phyloP scores from a whole-genome alignment of 305 asterid genomes.

The Andrographis paniculata region DNA sequence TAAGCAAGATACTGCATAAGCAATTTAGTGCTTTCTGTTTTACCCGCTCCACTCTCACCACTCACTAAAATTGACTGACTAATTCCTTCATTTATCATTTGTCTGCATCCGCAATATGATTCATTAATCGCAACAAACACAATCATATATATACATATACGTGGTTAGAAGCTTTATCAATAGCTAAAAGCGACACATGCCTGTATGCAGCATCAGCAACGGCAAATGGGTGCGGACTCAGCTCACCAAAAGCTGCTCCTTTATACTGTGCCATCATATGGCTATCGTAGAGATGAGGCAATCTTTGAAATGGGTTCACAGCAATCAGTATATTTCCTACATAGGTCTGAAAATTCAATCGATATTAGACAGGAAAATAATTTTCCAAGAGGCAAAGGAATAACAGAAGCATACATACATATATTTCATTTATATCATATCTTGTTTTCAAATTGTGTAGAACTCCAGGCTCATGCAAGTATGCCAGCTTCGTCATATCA shows the following conservation, averaged over 20 bases:
- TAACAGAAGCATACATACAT: constrained; percentile 36
- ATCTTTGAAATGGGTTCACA: constrained; percentile 79
- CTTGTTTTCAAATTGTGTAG: constrained; percentile 60
- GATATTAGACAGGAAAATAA: constrained; percentile 3
- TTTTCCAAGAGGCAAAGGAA: constrained; percentile 2
- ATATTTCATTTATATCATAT: constrained; percentile 89
- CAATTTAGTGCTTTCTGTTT: no score
- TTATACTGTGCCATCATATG: constrained; percentile 93
- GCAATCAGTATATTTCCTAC: constrained; percentile 85
- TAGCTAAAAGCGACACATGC: constrained; percentile 24
- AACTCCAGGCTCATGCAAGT: constrained; percentile 90
- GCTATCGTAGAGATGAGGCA: constrained; percentile 81
- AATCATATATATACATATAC: not conserved
- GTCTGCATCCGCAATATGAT: constrained; percentile 30
- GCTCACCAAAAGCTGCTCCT: constrained; percentile 85
- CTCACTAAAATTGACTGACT: no score
- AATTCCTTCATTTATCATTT: constrained; percentile 69
- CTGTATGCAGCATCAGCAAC: constrained; percentile 95
- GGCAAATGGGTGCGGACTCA: constrained; percentile 91
- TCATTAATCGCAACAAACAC: constrained; percentile 9
- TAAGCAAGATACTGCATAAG: no score
- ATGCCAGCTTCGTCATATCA: constrained; percentile 90
- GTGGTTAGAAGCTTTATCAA: constrained; percentile 3
- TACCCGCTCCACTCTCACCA: no score
- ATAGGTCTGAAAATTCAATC: constrained; percentile 49